Conservation (phyloP, 331 rosid genomes). For the Phaseolus coccineus region DNA sequence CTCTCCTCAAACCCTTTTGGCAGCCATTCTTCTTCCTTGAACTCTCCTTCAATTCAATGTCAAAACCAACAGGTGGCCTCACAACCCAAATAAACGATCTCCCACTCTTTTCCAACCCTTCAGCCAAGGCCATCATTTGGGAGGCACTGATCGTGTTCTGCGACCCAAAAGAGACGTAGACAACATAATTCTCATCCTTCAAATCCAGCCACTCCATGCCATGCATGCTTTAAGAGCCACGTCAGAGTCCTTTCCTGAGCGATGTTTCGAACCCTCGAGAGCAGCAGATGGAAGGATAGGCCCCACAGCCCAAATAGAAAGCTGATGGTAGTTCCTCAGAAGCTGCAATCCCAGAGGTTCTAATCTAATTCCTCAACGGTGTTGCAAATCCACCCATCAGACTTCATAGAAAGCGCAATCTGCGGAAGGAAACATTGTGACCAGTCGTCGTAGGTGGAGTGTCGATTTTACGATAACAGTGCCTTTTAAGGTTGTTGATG, state of each 20-base stretch:
- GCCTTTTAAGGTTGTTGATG: no score
- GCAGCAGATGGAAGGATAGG: slow-evolving; percentile 53
- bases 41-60: slow-evolving; percentile 51
- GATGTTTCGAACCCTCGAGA: slow-evolving; percentile 27
- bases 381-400: slow-evolving; percentile 69
- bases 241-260: slow-evolving; percentile 55
- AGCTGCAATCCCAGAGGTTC: slow-evolving; percentile 61
- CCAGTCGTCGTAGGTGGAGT: slow-evolving; percentile 49
- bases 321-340: slow-evolving; percentile 44
- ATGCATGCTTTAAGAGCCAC: slow-evolving; percentile 50
- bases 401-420: slow-evolving; percentile 46
- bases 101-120: slow-evolving; percentile 65
- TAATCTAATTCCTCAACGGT: slow-evolving; percentile 59
- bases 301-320: slow-evolving; percentile 68
- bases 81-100: slow-evolving; percentile 69
- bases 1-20: slow-evolving; percentile 65
- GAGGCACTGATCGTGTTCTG: slow-evolving; percentile 64
- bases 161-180: slow-evolving; percentile 79
- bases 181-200: slow-evolving; percentile 52
- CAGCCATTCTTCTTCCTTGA: slow-evolving; percentile 57
- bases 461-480: no score
- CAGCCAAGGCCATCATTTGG: slow-evolving; percentile 70
- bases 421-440: slow-evolving; percentile 54
- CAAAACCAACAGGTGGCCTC: slow-evolving; percentile 67
- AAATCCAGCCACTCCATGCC: slow-evolving; percentile 57